Base-by-base conservation (phyloP, 169 alveolate species). In the Plasmodium chabaudi region DNA sequence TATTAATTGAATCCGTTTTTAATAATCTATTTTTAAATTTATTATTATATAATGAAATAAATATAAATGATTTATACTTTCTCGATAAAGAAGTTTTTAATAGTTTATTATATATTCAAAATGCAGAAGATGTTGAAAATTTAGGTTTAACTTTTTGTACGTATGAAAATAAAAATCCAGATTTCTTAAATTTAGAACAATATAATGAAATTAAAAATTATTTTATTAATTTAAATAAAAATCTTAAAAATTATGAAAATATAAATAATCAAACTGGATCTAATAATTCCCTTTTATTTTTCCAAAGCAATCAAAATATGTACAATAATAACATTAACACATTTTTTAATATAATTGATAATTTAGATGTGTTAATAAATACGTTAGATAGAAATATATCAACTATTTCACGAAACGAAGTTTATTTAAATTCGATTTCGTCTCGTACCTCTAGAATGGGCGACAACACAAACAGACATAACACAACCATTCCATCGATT, bases 1-100 rank as follows among this genome's bases (percentile, higher is more conserved):
- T 95, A 19, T 89, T 97, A 9, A 77, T 97, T 13, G 99, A 97
- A 92, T 97, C 97, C 2, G 98, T 96, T 60, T 94, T 97, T 64
- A 95, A 96, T 55, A 92, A 96, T 15, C 94, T 96, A 9, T 95
- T 97, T 72, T 79, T 97, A 15, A 97, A 96, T 87, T 77, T 94
- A 47, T 92, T 97, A 51, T 93, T 97, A 34, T 96, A 93, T 70
- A 91, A 93, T 23, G 86, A 94, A n/a, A 96, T 95, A 56, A 94
- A 93, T 15, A 79, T 97, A 10, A 95, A 95, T 88, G 98, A 97
- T 75, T 72, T 97, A n/a, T 79, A 92, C 19, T 82, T 46, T 44
- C 55, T 82, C 9, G 90, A 82, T 65, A 34, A 88, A 56, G 87
- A 93, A 21, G 39, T 84, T 3, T 93, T 88, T 72, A 92, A 89